Percentiles rank a stretch among this genome's conserved stretches.
Evolutionary conservation across 495 filamentous ascomycete species (phyloP).

Genomic region (Daldinia loculata): DNA sequence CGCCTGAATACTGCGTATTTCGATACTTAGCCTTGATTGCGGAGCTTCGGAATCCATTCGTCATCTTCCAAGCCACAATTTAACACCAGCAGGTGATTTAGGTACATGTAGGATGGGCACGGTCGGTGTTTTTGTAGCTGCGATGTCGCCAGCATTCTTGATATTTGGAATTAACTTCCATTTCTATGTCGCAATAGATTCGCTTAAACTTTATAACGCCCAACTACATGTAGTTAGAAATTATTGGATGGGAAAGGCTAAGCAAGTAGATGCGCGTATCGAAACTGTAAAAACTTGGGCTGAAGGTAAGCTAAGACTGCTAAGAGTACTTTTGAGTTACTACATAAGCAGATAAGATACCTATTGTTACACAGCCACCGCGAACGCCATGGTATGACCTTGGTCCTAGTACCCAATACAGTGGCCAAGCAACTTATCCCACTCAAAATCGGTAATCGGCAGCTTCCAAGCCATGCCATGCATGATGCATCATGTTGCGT

Average conservation of each 20-base stretch:
- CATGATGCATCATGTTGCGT: conserved; percentile 40
- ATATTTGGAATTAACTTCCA: conserved; percentile 34
- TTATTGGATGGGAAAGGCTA: not conserved
- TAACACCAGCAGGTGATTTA: conserved; percentile 12
- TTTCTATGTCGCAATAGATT: conserved; percentile 7
- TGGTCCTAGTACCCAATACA: conserved; percentile 1
- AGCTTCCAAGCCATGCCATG: conserved; percentile 41
- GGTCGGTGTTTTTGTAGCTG: not conserved
- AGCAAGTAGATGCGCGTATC: not conserved
- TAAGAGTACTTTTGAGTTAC: not conserved
- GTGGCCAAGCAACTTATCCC: conserved; percentile 24
- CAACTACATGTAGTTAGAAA: not conserved
- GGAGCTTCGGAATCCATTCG: conserved; percentile 28
- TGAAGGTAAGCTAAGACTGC: not conserved
- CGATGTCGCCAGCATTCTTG: not conserved
- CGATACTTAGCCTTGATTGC: conserved; percentile 44
- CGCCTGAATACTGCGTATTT: not conserved
- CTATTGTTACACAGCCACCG: conserved; percentile 37
- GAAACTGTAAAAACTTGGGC: not conserved
- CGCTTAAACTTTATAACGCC: conserved; percentile 6
- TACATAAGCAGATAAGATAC: no score
- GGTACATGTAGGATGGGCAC: no score
- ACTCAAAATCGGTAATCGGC: conserved; percentile 35
- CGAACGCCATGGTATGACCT: conserved; percentile 6
- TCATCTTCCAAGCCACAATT: conserved; percentile 30